These are phyloP conservation scores for Plasmodium gonderi DNA, from an alignment of 169 alveolate species.

Conservation along the genomic window DNA sequence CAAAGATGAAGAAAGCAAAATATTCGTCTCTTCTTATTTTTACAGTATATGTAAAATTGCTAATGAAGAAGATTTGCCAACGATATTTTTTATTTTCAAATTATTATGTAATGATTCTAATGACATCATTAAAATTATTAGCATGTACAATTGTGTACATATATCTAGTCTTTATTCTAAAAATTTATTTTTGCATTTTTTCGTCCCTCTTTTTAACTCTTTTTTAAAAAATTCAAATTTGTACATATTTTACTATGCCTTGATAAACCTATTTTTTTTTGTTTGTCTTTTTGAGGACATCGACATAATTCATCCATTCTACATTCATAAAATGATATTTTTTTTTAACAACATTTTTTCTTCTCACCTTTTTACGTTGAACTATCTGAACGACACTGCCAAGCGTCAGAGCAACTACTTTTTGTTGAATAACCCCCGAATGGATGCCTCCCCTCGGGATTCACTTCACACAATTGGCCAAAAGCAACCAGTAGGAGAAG, in stretches of 20 bases:
- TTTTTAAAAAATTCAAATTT: slow-evolving; percentile 44
- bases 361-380: slow-evolving; percentile 55
- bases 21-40: slow-evolving; percentile 31
- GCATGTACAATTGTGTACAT: slow-evolving; percentile 63
- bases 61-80: slow-evolving; percentile 20
- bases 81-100: background rate
- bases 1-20: slow-evolving; percentile 7
- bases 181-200: slow-evolving; percentile 14
- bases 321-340: slow-evolving; percentile 60
- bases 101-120: slow-evolving; percentile 38
- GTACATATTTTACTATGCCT: slow-evolving; percentile 45
- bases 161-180: slow-evolving; percentile 36
- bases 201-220: slow-evolving; percentile 41
- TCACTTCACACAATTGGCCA: too few species aligned
- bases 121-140: slow-evolving; percentile 56
- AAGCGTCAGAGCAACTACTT: slow-evolving; percentile 37
- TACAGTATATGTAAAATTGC: slow-evolving; percentile 44
- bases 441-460: background rate
- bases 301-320: slow-evolving; percentile 61
- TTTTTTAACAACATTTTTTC: slow-evolving; percentile 67
- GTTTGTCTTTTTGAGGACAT: slow-evolving; percentile 53
- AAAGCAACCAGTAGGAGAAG: background rate
- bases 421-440: slow-evolving; percentile 3
- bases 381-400: slow-evolving; percentile 50
- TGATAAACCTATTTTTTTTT: slow-evolving; percentile 35